phyloP scores from a whole-genome alignment of 352 stramenopile species.

The Hyaloperonospora brassicae region DNA sequence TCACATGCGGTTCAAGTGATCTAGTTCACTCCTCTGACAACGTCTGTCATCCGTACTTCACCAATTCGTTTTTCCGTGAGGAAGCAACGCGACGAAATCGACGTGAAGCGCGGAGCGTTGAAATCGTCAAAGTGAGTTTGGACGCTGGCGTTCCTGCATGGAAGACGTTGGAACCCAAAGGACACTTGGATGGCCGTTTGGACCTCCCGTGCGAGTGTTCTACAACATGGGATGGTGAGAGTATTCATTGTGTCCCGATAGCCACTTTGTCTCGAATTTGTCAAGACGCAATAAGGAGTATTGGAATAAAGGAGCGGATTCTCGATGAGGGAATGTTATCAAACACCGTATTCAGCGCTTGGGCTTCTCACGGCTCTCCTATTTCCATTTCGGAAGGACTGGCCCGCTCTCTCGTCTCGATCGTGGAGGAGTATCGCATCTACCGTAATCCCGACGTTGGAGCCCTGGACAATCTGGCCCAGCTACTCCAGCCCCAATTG shows the following conservation, averaged over 20 bases:
- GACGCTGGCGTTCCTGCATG: slow-evolving; percentile 57
- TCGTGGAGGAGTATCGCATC: slow-evolving; percentile 29
- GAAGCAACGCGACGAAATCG: slow-evolving; percentile 31
- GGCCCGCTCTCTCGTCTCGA: slow-evolving; percentile 11
- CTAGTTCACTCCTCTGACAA: slow-evolving; percentile 36
- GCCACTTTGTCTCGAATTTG: slow-evolving; percentile 26
- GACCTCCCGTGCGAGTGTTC: slow-evolving; percentile 27
- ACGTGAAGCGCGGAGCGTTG: slow-evolving; percentile 48
- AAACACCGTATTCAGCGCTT: slow-evolving; percentile 29
- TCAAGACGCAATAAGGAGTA: slow-evolving; percentile 22
- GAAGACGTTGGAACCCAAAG: slow-evolving; percentile 37
- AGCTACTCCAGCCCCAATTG: slow-evolving; percentile 38
- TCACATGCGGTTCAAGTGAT: slow-evolving; percentile 45
- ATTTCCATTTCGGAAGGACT: slow-evolving; percentile 22
- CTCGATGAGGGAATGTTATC: slow-evolving; percentile 35
- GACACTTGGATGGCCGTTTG: slow-evolving; percentile 7
- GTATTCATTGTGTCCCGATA: slow-evolving; percentile 26
- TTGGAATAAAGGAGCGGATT: slow-evolving; percentile 44
- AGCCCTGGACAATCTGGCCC: slow-evolving; percentile 34
- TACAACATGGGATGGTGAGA: slow-evolving; percentile 32
- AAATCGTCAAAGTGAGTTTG: slow-evolving; percentile 62
- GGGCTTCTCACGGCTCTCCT: slow-evolving; percentile 15
- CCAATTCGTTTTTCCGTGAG: slow-evolving; percentile 58
- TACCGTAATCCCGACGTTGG: slow-evolving; percentile 34
- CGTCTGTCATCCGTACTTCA: slow-evolving; percentile 72